A percentile compares a stretch with the other conserved stretches of the same genome.
phyloP scores from a whole-genome alignment of 345 rosid species.

The Angophora floribunda region DNA sequence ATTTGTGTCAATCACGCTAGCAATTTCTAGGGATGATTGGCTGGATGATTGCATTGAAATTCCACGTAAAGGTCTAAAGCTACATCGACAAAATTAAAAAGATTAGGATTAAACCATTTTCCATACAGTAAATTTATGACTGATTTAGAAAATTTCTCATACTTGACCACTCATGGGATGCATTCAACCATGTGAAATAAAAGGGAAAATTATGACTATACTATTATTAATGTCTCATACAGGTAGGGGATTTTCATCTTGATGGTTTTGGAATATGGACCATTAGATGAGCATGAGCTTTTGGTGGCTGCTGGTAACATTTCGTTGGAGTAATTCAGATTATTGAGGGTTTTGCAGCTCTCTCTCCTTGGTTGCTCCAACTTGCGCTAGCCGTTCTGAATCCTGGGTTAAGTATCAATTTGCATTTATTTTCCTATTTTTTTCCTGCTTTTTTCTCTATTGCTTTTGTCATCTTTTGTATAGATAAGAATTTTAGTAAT shows the following conservation, averaged over 20 bases:
- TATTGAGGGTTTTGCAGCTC: neutral
- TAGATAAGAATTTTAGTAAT: neutral
- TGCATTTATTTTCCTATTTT: neutral
- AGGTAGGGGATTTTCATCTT: neutral
- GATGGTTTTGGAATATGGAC: neutral
- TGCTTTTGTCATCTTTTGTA: neutral
- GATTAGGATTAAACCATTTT: too few species aligned
- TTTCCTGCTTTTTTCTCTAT: neutral
- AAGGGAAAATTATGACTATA: neutral
- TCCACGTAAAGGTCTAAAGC: rapidly evolving
- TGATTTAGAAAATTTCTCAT: neutral
- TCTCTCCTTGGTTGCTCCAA: neutral
- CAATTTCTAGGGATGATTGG: too few species aligned
- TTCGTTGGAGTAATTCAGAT: neutral
- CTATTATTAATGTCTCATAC: neutral
- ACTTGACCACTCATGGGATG: neutral
- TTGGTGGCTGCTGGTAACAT: neutral
- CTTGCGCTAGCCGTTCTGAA: neutral
- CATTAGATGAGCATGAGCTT: neutral
- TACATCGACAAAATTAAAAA: too few species aligned
- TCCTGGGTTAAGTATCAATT: neutral
- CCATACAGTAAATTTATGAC: rapidly evolving
- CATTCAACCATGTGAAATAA: neutral
- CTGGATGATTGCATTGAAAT: too few species aligned
- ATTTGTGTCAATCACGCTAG: rapidly evolving